Evolutionary conservation across 2,329 filamentous ascomycete genomes (phyloP), one percentile per base, ranked within the genome.

Genomic region (Fusarium setosum): DNA sequence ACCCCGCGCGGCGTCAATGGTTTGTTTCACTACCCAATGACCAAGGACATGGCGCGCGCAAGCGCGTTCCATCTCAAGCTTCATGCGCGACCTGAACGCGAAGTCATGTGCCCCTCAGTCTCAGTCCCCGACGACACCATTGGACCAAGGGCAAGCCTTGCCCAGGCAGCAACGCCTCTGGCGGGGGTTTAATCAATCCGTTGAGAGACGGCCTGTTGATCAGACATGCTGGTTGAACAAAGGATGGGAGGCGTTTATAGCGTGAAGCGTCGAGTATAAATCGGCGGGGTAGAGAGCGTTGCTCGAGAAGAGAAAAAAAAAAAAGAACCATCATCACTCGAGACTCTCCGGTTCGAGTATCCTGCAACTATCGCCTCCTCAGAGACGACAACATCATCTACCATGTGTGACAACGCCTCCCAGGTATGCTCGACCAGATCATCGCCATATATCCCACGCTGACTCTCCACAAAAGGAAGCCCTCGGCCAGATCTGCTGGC

Each of bases 401-500:
- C 55, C 35, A 60, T 55, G 41, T 59, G 61, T 23, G 65, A 64
- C 12, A 54, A 41, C 37, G 31, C 35, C 8, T 44, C 53, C n/a
- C 65, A 65, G 50, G 66, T 72, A 59, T 15, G 10, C 20, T 23
- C 24, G n/a, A n/a, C n/a, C n/a, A n/a, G n/a, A 9, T 24, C 20
- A 26, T 20, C 20, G 6, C 41, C 10, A 20, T n/a, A n/a, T n/a
- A 21, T 6, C n/a, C 15, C 20, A 20, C 10, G 11, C n/a, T 37
- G 32, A 4, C 21, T 11, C 15, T 45, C 47, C 38, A 6, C 32
- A 13, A 24, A 53, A 71, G 69, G 64, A 73, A 59, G 45, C 55
- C 38, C 57, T 72, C 38, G 77, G 77, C 58, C 72, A 79, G 48
- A 73, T 79, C 45, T 77, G 73, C 67, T 81, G 77, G 77, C 73